A percentile compares a stretch with the other conserved stretches of the same genome.
These are phyloP conservation scores for Colletotrichum tropicicola DNA, from an alignment of 2,329 filamentous ascomycete species.

Conservation along the genomic window DNA sequence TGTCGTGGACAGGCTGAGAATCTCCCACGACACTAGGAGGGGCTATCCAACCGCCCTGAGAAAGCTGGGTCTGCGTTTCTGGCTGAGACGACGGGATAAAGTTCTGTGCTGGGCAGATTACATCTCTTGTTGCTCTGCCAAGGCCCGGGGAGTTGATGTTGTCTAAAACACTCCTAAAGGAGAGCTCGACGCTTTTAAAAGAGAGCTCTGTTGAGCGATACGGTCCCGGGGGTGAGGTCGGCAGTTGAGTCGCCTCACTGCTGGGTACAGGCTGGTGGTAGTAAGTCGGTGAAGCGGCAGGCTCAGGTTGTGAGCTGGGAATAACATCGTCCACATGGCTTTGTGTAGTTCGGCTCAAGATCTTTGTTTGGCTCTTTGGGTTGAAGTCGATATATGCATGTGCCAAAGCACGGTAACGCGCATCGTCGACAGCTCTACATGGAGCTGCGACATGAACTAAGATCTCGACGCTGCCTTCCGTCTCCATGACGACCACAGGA, in stretches of 20 bases:
- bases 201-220: neutral
- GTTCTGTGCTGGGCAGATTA: neutral
- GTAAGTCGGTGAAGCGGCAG: slow-evolving; percentile 6
- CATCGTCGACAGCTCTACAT: slow-evolving; percentile 57
- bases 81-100: slow-evolving; percentile 9
- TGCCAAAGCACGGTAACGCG: slow-evolving; percentile 57
- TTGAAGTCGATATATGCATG: slow-evolving; percentile 60
- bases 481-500: slow-evolving; percentile 24
- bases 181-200: slow-evolving; percentile 45
- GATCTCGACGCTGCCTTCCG: slow-evolving; percentile 53
- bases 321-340: neutral
- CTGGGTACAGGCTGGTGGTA: slow-evolving; percentile 12
- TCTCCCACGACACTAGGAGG: slow-evolving; percentile 63
- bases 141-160: slow-evolving; percentile 47
- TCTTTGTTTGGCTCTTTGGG: slow-evolving; percentile 35
- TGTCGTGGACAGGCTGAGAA: slow-evolving; percentile 56
- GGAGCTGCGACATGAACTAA: slow-evolving; percentile 65
- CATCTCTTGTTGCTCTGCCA: neutral
- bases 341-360: neutral
- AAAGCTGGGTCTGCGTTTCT: neutral
- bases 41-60: slow-evolving; percentile 46
- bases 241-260: slow-evolving; percentile 6
- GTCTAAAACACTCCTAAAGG: slow-evolving; percentile 55
- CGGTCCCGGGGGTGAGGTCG: slow-evolving; percentile 14
- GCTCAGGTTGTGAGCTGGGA: slow-evolving; percentile 5